Conservation (phyloP, 345 rosid species). For the Moringa oleifera region DNA sequence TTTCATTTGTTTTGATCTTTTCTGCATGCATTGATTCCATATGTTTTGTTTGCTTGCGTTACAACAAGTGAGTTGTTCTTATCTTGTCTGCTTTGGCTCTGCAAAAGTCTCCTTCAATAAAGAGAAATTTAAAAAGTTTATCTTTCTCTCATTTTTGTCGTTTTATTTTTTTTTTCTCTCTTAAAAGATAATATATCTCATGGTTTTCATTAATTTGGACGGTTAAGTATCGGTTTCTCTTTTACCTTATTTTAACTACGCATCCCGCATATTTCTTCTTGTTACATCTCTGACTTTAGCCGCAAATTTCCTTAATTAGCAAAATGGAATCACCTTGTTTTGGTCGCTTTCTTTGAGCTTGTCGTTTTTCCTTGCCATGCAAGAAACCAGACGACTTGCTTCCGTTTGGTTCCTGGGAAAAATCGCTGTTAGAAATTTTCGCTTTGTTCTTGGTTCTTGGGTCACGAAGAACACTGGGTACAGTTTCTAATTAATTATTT, state of each 20-base stretch:
- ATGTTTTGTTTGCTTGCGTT: constrained; percentile 38
- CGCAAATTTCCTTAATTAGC: constrained; percentile 27
- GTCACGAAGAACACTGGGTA: too few relatives aligned
- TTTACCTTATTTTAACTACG: too few relatives aligned
- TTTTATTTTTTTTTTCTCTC: too few relatives aligned
- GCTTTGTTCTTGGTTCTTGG: neutral
- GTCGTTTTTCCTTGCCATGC: constrained; percentile 13
- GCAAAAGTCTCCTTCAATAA: constrained; percentile 13
- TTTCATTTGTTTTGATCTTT: constrained; percentile 12
- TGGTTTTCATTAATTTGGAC: too few relatives aligned
- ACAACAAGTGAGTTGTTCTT: constrained; percentile 28
- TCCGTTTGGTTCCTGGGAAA: neutral
- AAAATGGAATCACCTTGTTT: constrained; percentile 7
- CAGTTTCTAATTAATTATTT: too few relatives aligned
- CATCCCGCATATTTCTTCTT: too few relatives aligned
- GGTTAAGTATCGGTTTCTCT: too few relatives aligned
- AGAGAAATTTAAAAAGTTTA: too few relatives aligned
- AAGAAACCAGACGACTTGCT: constrained; percentile 15
- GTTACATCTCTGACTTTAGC: too few relatives aligned
- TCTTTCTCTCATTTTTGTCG: too few relatives aligned
- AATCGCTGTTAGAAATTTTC: neutral
- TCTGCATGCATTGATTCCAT: constrained; percentile 34
- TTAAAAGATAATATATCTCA: too few relatives aligned
- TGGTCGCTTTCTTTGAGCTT: constrained; percentile 17
- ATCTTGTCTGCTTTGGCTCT: constrained; percentile 33